Percentiles rank a stretch among this genome's conserved stretches.
Evolutionary conservation across 176 grass and related monocot genomes (phyloP).

Genomic region (Rhynchospora pubera): DNA sequence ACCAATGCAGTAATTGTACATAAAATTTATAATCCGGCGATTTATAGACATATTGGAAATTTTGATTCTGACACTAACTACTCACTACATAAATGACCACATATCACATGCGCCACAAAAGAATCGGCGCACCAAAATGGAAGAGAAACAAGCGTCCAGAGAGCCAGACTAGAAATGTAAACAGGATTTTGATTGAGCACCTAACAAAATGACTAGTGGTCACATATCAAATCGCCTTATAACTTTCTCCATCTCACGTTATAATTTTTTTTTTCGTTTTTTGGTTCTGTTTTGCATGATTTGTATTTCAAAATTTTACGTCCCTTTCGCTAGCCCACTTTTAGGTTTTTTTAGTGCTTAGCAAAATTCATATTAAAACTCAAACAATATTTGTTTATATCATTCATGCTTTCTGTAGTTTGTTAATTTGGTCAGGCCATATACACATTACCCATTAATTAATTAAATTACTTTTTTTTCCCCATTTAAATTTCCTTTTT

Average conservation of each 20-base stretch:
- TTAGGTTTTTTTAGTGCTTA: not conserved
- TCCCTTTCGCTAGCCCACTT: not conserved
- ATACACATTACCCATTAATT: not conserved
- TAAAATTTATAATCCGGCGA: not conserved
- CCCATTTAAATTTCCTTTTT: not conserved
- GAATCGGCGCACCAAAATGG: not conserved
- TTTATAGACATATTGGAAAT: not conserved
- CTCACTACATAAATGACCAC: not conserved
- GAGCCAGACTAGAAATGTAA: constrained; percentile 12
- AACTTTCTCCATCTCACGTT: constrained; percentile 21
- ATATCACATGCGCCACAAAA: not conserved
- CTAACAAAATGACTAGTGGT: constrained; percentile 17
- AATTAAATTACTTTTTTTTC: not conserved
- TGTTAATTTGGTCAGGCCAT: not conserved
- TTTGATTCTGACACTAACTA: not conserved
- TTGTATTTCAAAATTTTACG: not conserved
- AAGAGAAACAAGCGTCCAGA: not conserved
- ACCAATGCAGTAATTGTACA: not conserved
- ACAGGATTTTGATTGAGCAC: constrained; percentile 17
- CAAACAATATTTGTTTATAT: not conserved
- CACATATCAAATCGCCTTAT: constrained; percentile 13
- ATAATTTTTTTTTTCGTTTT: not conserved
- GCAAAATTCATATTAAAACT: not conserved
- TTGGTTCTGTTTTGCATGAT: constrained; percentile 12
- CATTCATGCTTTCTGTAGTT: not conserved